Conservation (phyloP, 2,329 filamentous ascomycete genomes). For the Alternaria sp. region DNA sequence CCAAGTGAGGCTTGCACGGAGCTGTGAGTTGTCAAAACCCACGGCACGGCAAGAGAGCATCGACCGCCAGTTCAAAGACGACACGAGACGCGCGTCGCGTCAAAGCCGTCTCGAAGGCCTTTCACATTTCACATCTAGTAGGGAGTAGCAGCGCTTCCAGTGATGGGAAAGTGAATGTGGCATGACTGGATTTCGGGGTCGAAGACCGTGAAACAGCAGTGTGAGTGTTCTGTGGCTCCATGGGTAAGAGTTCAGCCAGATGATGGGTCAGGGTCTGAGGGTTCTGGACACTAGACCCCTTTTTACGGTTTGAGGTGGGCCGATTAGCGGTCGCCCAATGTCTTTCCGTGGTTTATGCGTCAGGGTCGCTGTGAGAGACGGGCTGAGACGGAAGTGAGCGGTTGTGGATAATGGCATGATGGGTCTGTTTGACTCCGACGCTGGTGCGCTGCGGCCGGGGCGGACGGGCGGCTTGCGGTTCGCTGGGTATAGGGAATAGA, state of each 20-base stretch:
- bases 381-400: background rate
- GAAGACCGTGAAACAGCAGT: slow-evolving; percentile 4
- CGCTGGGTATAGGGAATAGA: background rate
- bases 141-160: background rate
- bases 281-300: background rate
- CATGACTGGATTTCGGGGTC: background rate
- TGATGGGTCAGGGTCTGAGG: background rate
- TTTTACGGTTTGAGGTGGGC: slow-evolving; percentile 6
- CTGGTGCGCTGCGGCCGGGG: background rate
- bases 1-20: background rate
- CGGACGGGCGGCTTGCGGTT: background rate
- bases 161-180: background rate
- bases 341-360: background rate
- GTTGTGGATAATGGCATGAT: background rate
- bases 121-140: background rate
- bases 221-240: background rate
- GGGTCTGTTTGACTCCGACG: background rate
- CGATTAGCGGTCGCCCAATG: background rate
- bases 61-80: background rate
- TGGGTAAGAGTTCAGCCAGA: slow-evolving; percentile 2
- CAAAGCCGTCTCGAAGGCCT: background rate
- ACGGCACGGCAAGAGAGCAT: background rate
- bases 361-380: background rate
- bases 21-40: background rate
- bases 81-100: slow-evolving; percentile 13